Conservation (phyloP, 73 alveolate species). For the Tetrahymena elliotti region DNA sequence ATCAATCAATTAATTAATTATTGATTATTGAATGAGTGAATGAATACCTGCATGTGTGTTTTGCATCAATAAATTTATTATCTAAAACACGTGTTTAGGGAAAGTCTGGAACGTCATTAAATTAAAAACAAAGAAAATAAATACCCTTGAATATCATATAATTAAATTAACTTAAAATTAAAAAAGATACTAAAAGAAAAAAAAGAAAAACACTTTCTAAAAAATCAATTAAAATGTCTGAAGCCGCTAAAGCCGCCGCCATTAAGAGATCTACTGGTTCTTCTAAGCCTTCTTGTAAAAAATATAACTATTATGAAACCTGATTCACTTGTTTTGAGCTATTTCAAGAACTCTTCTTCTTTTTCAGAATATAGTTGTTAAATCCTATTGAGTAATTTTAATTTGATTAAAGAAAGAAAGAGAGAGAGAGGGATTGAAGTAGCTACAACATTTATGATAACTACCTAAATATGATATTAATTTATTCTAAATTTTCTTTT, state of each 20-base stretch:
- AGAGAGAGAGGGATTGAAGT: not conserved
- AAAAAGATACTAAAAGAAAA: not conserved
- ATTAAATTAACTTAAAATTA: not conserved
- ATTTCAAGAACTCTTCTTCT: not conserved
- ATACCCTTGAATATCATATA: not conserved
- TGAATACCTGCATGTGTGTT: not conserved
- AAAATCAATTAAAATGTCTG: not conserved
- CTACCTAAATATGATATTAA: not conserved
- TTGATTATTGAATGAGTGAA: not conserved
- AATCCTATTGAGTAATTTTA: not conserved
- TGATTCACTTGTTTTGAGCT: not conserved
- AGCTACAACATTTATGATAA: not conserved
- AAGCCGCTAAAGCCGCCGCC: slow-evolving; percentile 7
- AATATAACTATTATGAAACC: not conserved
- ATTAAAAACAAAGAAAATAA: not conserved
- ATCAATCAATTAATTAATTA: not conserved
- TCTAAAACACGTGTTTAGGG: not conserved
- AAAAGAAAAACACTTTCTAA: not conserved
- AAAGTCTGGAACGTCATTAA: not conserved
- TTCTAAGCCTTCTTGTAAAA: not conserved
- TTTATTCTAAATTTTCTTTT: not conserved
- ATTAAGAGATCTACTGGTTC: not conserved
- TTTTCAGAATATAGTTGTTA: not conserved
- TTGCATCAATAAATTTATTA: not conserved
- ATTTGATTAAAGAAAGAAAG: not conserved